Evolutionary conservation across 2,329 filamentous ascomycete species (phyloP).

Genomic region (Cordyceps farinosa): DNA sequence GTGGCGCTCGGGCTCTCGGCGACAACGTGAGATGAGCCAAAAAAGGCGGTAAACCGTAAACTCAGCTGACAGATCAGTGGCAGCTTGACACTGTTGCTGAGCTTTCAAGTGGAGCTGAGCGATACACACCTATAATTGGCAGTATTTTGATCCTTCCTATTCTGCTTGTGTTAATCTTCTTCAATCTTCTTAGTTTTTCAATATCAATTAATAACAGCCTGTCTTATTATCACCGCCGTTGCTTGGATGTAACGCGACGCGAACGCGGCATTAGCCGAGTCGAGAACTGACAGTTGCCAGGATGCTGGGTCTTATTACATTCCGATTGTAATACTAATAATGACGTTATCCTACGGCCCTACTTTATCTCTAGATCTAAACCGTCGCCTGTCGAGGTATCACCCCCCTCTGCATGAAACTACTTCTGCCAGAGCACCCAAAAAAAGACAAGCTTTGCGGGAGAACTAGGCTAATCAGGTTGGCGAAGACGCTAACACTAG

Average conservation of each 20-base stretch:
- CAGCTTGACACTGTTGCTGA: no score
- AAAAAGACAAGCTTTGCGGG: slow-evolving; percentile 1
- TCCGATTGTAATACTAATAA: background rate
- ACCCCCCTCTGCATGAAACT: background rate
- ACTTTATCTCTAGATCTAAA: background rate
- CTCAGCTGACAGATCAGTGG: background rate
- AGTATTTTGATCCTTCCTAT: no score
- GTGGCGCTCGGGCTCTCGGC: background rate
- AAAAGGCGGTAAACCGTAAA: slow-evolving; percentile 4
- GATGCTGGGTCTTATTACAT: background rate
- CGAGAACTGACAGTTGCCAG: background rate
- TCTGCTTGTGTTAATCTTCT: no score
- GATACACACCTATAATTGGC: no score
- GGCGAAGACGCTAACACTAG: slow-evolving; percentile 7
- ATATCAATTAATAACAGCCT: no score
- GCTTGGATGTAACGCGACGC: no score
- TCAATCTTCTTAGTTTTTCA: no score
- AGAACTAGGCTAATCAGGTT: background rate
- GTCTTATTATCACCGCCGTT: no score
- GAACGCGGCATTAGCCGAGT: background rate
- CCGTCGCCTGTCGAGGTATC: background rate
- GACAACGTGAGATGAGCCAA: background rate
- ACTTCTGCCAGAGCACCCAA: background rate
- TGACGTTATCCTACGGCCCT: background rate
- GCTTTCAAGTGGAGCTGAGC: no score